Base-by-base conservation (phyloP, 2,329 filamentous ascomycete species). In the Fusarium tricinctum region DNA sequence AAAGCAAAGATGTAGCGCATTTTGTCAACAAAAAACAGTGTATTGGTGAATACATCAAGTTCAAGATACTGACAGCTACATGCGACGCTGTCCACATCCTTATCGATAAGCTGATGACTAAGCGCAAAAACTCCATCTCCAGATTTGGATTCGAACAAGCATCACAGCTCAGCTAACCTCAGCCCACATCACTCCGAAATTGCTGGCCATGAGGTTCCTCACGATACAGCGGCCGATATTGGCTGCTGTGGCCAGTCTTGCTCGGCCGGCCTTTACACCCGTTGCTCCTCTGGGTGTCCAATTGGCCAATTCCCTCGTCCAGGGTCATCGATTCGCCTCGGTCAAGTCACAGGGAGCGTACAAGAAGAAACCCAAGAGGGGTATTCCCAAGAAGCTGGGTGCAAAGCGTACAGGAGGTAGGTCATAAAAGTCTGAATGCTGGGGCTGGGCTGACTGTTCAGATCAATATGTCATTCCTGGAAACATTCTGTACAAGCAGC, bases 401-500 rank as follows among this genome's bases (percentile, higher is more conserved):
- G 94, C 95, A 7, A 99, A 99, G 86, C 93, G 95, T 81, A 91
- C 91, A 19, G 93, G 92, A 79, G 95, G 92, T 92, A 84, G 43
- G 88, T 83, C n/a, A 28, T 33, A 35, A 46, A 5, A 23, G 7
- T 13, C 33, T 35, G 8, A 17, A 14, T 13, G 13, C 22, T 9
- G 26, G 42, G 19, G 14, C 7, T 13, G 26, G 60, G 19, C 69
- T 73, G 59, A 74, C 67, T 44, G 38, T 33, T 23, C 76, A 94
- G 92, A 95, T 78, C 92, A 97, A 83, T 97, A 91, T 79, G 96
- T 99, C 35, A 91, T 97, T 60, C 92, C 94, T 6, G 96, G 96
- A 55, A 98, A 97, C 84, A 99, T 99, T 81, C 92, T 99, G 81
- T 99, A 96, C 88, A 94, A 93, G 78, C 96, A 99, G 81, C 91